Percentiles rank a stretch among this genome's conserved stretches.
Evolutionary conservation across 257 asterid genomes (phyloP).

Genomic region (Scutellaria barbata): DNA sequence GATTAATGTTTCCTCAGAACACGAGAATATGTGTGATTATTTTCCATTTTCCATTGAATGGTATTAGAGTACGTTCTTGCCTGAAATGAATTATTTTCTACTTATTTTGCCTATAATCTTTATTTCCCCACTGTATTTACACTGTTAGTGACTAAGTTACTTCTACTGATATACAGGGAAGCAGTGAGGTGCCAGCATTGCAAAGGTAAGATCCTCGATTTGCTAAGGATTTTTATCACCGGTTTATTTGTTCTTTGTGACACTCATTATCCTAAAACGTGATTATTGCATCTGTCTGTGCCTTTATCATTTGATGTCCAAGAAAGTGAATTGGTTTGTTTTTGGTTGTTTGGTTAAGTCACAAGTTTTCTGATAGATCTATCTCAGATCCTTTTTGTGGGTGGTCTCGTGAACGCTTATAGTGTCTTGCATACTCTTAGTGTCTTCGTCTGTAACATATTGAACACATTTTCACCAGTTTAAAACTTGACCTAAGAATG

Average conservation of each 20-base stretch:
- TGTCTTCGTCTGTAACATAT: background rate
- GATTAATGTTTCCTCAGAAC: constrained; percentile 13
- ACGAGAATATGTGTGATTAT: background rate
- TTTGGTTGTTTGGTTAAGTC: constrained; percentile 14
- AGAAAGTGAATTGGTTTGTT: constrained; percentile 22
- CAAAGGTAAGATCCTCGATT: constrained; percentile 58
- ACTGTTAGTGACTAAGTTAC: constrained; percentile 31
- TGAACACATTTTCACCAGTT: background rate
- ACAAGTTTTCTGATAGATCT: background rate
- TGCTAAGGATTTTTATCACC: constrained; percentile 19
- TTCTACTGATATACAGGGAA: constrained; percentile 69
- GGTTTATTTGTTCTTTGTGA: constrained; percentile 24
- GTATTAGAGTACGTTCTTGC: constrained; percentile 11
- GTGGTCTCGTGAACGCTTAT: constrained; percentile 16
- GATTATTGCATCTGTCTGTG: constrained; percentile 6
- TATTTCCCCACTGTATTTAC: constrained; percentile 29
- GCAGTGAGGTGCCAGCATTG: constrained; percentile 85
- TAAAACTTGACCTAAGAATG: background rate
- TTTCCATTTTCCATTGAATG: constrained; percentile 2
- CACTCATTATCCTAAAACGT: constrained; percentile 18
- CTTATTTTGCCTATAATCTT: constrained; percentile 12
- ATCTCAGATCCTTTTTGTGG: constrained; percentile 18
- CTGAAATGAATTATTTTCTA: background rate
- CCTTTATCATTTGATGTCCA: background rate
- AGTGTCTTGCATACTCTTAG: constrained; percentile 6